Base-by-base conservation (phyloP, 495 filamentous ascomycete species). In the Saxophila tyrrhenica region DNA sequence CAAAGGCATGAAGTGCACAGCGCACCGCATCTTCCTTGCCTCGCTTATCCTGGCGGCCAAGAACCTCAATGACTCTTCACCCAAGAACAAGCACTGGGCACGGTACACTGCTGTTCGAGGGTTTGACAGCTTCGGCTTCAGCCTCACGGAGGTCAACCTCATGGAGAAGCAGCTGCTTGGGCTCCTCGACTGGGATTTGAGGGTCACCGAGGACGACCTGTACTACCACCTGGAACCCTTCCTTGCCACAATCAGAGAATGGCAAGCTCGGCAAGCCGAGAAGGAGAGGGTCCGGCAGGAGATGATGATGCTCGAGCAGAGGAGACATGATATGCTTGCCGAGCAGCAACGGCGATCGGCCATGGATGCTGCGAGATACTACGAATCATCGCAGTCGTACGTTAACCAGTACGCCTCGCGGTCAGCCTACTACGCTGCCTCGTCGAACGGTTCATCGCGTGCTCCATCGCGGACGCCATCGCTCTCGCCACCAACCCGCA, bases 81-180 rank as follows among this genome's bases (percentile, higher is more conserved):
- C 94, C 49, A 97, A 97, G 83, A 98, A 98, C 79, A 97, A 96
- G 81, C 92, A 98, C 75, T 98, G 92, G 92, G 89, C 92, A 24
- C 81, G 78, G 55, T 98, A 97, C 75, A 91, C 85, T 49, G 69
- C 72, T 39, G 82, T 92, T 54, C 79, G 83, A 60, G 83, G 82
- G 46, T 85, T 72, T 65, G 85, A 86, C 45, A 79, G 73, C 52
- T 98, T 97, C 67, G 85, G 90, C 57, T 98, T 97, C 76, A 89
- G 82, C 46, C 74, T 89, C 44, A 90, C 88, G 19, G 91, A 97
- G 72, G 91, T 97, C 55, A 97, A 96, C 73, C 77, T 95, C 47
- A 97, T 97, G 91, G 91, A 97, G 75, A 92, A 92, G 75, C 91
- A 97, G 70, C 78, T 25, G 25, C 81, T 97, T 39, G 90, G 86